These are phyloP conservation scores for Aspergillus caelatus DNA, from an alignment of 2,329 filamentous ascomycete species.

Conservation along the genomic window DNA sequence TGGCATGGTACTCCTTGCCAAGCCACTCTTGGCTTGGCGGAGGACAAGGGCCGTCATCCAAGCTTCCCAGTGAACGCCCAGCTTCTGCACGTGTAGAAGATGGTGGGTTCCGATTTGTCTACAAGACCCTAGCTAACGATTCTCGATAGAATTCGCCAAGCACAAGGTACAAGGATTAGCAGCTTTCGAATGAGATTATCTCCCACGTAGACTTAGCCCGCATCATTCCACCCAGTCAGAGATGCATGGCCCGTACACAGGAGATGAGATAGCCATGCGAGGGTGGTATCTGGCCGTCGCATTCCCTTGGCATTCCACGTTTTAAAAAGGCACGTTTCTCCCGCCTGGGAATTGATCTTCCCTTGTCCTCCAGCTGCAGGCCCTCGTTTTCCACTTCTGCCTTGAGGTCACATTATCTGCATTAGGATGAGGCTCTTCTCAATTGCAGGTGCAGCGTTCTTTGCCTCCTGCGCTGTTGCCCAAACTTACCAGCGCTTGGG, in stretches of 20 bases:
- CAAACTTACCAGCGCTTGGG: constrained; percentile 61
- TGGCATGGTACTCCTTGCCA: constrained; percentile 11
- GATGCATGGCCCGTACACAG: not conserved
- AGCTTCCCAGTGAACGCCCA: constrained; percentile 9
- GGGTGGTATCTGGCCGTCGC: not conserved
- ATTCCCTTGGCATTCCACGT: constrained; percentile 1
- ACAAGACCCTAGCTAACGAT: not conserved
- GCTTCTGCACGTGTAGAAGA: constrained; percentile 19
- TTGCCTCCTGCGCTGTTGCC: constrained; percentile 37
- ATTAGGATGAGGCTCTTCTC: constrained; percentile 30
- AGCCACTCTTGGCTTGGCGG: constrained; percentile 11
- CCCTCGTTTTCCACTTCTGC: constrained; percentile 1
- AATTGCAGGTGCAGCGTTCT: constrained; percentile 26
- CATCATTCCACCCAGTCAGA: not conserved
- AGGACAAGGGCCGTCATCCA: not conserved
- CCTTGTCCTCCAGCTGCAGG: constrained; percentile 9
- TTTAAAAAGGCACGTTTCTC: constrained; percentile 6
- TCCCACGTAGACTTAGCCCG: not conserved
- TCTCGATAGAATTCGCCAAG: constrained; percentile 17
- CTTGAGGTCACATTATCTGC: not conserved
- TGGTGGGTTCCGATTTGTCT: constrained; percentile 15
- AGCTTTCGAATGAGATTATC: constrained; percentile 1
- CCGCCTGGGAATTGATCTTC: constrained; percentile 8
- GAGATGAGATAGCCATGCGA: not conserved
- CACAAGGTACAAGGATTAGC: constrained; percentile 9